These are phyloP conservation scores for Xylaria castorea DNA, from an alignment of 495 filamentous ascomycete species.

Conservation along the genomic window DNA sequence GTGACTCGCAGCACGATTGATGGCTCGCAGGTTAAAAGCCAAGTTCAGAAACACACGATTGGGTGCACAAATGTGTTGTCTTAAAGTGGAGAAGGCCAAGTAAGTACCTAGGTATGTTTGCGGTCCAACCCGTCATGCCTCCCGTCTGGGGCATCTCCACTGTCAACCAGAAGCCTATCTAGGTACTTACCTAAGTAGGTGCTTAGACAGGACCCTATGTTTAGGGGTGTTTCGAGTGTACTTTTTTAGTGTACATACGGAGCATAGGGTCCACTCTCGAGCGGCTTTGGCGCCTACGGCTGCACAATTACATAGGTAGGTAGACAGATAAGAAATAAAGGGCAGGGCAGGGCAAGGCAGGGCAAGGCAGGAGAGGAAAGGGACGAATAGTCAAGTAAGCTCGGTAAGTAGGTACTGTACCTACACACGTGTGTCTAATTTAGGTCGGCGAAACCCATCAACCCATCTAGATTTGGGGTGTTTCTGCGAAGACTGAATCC, in stretches of 20 bases:
- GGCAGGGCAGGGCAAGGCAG: background rate
- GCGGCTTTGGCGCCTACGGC: slow-evolving; percentile 11
- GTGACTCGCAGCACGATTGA: slow-evolving; percentile 8
- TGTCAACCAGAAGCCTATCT: background rate
- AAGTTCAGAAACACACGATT: background rate
- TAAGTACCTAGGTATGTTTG: no score
- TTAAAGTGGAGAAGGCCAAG: background rate
- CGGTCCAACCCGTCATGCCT: background rate
- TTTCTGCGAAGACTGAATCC: slow-evolving; percentile 1
- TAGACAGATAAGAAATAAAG: background rate
- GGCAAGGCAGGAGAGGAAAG: background rate
- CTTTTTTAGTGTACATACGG: background rate
- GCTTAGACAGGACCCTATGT: no score
- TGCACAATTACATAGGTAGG: background rate
- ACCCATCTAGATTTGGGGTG: background rate
- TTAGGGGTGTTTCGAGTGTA: no score
- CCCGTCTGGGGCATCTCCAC: slow-evolving; percentile 8
- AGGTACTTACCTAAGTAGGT: no score
- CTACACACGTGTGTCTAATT: background rate
- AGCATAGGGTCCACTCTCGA: background rate
- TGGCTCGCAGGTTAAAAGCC: background rate
- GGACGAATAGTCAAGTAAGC: no score
- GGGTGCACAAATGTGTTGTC: background rate
- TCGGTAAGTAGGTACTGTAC: background rate
- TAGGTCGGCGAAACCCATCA: background rate